A percentile compares a stretch with the other conserved stretches of the same genome.
Conservation (phyloP, 495 filamentous ascomycete genomes). For the Aspergillus baeticus region DNA sequence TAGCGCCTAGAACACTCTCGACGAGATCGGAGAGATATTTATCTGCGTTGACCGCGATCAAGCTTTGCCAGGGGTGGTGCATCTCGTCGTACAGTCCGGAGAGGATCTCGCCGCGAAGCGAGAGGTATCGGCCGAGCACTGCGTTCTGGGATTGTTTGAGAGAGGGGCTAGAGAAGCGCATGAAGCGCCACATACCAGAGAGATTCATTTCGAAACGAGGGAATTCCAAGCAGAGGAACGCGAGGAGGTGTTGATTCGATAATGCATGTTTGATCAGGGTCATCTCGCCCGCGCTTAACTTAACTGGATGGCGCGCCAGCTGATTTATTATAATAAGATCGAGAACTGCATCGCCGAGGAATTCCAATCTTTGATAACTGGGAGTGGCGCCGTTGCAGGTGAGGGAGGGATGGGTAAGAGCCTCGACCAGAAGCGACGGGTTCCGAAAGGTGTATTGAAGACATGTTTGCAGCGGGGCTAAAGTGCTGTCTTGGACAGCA, state of each 20-base stretch:
- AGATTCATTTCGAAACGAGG: constrained; percentile 32
- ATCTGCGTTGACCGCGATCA: constrained; percentile 63
- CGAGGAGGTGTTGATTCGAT: constrained; percentile 82
- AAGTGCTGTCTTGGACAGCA: neutral
- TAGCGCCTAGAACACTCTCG: constrained; percentile 77
- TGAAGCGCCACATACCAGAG: too few relatives aligned
- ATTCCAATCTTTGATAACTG: constrained; percentile 86
- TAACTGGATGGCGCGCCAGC: constrained; percentile 42
- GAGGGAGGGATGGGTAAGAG: constrained; percentile 80
- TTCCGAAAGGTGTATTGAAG: constrained; percentile 65
- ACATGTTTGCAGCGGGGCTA: constrained; percentile 14
- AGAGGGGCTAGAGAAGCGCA: neutral
- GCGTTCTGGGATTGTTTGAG: constrained; percentile 45
- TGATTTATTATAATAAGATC: constrained; percentile 68
- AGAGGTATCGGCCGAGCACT: constrained; percentile 18
- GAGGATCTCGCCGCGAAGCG: constrained; percentile 44
- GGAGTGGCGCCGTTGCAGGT: constrained; percentile 42
- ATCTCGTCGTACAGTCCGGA: constrained; percentile 43
- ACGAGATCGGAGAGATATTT: constrained; percentile 88
- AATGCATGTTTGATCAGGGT: constrained; percentile 70
- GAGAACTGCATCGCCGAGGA: constrained; percentile 82
- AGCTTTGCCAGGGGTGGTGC: constrained; percentile 71
- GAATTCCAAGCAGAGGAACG: constrained; percentile 66
- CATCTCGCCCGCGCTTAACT: constrained; percentile 65
- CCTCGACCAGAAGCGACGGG: constrained; percentile 71